Base-by-base conservation (phyloP, 164 flowering plant genomes). In the Saururus chinensis region DNA sequence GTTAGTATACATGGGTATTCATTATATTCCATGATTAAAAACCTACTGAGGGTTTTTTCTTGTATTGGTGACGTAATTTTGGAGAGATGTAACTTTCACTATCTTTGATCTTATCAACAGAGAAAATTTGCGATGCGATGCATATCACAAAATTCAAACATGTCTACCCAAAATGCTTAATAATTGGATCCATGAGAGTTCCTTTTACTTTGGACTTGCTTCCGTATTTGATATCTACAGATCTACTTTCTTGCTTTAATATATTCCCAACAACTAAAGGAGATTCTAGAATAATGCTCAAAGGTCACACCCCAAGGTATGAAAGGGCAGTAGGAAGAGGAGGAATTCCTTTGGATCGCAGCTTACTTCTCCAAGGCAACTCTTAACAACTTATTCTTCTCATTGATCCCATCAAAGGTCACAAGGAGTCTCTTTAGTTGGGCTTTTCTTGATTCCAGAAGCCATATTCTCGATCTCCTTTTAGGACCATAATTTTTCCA, bases 221-320 rank as follows among this genome's bases (percentile, higher is more conserved):
- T 79, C 71, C 81, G 92, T 83, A 80, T 86, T 84, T 83, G 76
- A 70, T 13, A 71, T 53, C 72, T 70, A 67, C 76, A 70, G 17
- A 71, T 53, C 72, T 70, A 67, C 76, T 74, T 80, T 76, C 77
- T 69, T 51, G 60, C 87, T 89, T 86, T 86, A 78, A 80, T 71
- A 77, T 85, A 85, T 84, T 84, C 88, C 80, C 64, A 49, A 72
- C 71, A 60, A 74, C 74, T 66, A 86, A 86, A 84, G 86, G 75
- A 82, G 89, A 85, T 83, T 85, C 89, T 70, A 68, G 86, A 74
- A 80, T 82, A 80, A 85, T 82, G 85, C 81, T 72, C 41, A 71
- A 68, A 57, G 70, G 65, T 20, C 30, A n/a, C 73, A 73, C 78
- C 65, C 26, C 49, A 45, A 45, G 14, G 68, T 40, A 63, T 69